phyloP scores from a whole-genome alignment of 257 asterid genomes.

The Handroanthus guayacan region DNA sequence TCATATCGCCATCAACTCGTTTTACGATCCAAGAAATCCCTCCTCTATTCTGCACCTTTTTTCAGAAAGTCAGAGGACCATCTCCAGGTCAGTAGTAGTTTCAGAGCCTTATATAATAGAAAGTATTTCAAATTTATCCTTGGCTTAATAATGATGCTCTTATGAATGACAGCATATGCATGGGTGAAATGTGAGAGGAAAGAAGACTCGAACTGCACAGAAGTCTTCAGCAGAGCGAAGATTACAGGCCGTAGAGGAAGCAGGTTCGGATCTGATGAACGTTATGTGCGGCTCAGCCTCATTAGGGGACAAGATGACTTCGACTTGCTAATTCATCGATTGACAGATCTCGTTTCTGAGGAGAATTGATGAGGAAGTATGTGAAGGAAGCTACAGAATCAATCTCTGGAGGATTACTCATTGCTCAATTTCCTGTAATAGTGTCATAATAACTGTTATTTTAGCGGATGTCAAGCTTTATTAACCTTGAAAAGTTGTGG shows the following conservation, averaged over 20 bases:
- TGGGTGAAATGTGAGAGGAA: constrained; percentile 53
- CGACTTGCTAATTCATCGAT: constrained; percentile 31
- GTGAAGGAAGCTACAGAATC: not conserved
- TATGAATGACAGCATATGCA: constrained; percentile 43
- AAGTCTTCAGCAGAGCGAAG: too few species aligned
- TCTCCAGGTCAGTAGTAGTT: constrained; percentile 72
- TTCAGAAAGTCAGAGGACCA: constrained; percentile 58
- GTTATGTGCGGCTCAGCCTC: constrained; percentile 48
- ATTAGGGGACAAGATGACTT: constrained; percentile 43
- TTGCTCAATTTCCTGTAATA: too few species aligned
- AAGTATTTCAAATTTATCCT: too few species aligned
- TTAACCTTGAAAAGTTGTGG: too few species aligned
- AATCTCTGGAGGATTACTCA: too few species aligned
- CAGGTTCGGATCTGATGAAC: not conserved
- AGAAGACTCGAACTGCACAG: not conserved
- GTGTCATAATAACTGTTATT: too few species aligned
- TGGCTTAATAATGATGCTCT: too few species aligned
- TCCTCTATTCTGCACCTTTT: constrained; percentile 60
- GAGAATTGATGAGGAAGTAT: constrained; percentile 27
- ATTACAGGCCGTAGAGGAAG: constrained; percentile 41
- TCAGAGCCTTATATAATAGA: too few species aligned
- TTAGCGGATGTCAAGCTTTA: too few species aligned
- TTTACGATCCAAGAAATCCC: constrained; percentile 62
- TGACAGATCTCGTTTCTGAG: constrained; percentile 22
- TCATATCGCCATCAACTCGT: constrained; percentile 52